phyloP scores from a whole-genome alignment of 495 filamentous ascomycete genomes.

The Talaromyces stipitatus region DNA sequence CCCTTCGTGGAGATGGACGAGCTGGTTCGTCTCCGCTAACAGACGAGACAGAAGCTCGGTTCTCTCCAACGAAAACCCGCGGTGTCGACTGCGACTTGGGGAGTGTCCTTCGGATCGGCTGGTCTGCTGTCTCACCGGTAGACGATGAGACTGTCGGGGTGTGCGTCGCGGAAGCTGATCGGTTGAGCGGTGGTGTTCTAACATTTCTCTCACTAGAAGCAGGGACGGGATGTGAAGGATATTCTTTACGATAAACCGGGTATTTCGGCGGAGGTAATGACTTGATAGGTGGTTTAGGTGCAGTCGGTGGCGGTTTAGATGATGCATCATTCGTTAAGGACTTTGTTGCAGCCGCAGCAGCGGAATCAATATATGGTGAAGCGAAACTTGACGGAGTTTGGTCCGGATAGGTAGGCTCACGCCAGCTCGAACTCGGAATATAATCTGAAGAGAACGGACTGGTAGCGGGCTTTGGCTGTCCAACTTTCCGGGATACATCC shows the following conservation, averaged over 20 bases:
- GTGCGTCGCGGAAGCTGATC: slow-evolving; percentile 7
- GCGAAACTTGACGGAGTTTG: not conserved
- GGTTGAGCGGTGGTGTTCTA: not conserved
- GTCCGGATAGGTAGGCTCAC: slow-evolving; percentile 9
- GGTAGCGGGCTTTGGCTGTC: not conserved
- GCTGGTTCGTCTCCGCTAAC: slow-evolving; percentile 20
- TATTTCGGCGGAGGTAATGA: not conserved
- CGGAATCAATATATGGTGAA: not conserved
- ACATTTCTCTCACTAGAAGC: not conserved
- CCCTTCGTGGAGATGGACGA: slow-evolving; percentile 14
- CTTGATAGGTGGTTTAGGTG: not conserved
- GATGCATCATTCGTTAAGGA: not conserved
- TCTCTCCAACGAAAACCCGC: slow-evolving; percentile 7
- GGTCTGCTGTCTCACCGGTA: not conserved
- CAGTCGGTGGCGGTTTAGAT: not conserved
- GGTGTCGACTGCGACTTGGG: slow-evolving; percentile 19
- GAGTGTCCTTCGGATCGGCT: not conserved
- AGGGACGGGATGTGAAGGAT: not conserved
- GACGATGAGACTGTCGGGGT: slow-evolving; percentile 7
- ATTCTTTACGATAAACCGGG: slow-evolving; percentile 5
- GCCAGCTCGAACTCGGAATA: slow-evolving; percentile 9
- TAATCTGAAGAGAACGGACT: not conserved
- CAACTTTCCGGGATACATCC: not conserved
- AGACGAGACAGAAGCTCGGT: slow-evolving; percentile 20
- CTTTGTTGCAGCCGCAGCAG: not conserved